Evolutionary conservation across 1,284 basidiomycete genomes (phyloP).

Genomic region (Pascua guehoae): DNA sequence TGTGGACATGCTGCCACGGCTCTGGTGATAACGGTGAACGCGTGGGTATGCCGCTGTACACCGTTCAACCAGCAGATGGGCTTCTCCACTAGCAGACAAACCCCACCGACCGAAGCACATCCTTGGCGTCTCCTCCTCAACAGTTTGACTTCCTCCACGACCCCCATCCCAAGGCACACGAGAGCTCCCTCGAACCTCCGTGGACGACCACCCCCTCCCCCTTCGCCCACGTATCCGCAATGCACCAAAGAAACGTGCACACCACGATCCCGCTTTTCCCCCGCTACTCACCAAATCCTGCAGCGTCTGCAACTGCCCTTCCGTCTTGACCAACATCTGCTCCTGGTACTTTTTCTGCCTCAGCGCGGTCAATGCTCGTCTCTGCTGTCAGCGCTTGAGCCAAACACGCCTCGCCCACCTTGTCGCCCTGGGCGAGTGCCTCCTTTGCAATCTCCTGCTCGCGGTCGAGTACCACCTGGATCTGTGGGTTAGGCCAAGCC

Average conservation of each 20-base stretch:
- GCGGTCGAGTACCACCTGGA: constrained; percentile 77
- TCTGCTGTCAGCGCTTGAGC: constrained; percentile 20
- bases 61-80: no score
- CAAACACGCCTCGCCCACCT: constrained; percentile 52
- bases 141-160: no score
- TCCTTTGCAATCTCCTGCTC: constrained; percentile 86
- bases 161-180: no score
- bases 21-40: no score
- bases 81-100: no score
- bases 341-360: constrained; percentile 92
- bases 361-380: constrained; percentile 75
- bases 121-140: no score
- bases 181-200: background rate
- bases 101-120: no score
- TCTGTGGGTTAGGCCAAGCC: constrained; percentile 53
- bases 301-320: constrained; percentile 80
- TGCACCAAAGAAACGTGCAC: no score
- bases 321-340: constrained; percentile 78
- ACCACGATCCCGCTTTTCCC: background rate
- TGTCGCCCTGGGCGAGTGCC: constrained; percentile 75
- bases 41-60: no score
- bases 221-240: no score
- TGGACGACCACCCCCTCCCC: background rate
- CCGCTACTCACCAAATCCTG: constrained; percentile 72
- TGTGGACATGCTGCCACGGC: no score